Evolutionary conservation across 1,284 basidiomycete species (phyloP).

Genomic region (Moesziomyces antarcticus): DNA sequence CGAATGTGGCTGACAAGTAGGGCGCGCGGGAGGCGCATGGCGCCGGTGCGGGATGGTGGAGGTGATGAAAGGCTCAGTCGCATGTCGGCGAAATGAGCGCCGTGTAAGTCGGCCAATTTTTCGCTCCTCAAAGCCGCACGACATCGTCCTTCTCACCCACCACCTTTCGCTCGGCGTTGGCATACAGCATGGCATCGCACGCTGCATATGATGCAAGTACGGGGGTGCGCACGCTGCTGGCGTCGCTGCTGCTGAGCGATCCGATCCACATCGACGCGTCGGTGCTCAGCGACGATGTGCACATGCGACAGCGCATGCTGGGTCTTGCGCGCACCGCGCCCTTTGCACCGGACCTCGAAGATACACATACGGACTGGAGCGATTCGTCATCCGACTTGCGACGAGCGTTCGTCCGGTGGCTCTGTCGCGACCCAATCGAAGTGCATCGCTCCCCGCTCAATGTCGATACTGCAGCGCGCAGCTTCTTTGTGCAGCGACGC

Average conservation of each 20-base stretch:
- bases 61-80: neutral
- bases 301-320: constrained; percentile 37
- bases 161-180: neutral
- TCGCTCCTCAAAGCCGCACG: neutral
- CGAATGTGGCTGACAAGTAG: neutral
- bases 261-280: neutral
- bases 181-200: no score
- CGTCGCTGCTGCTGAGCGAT: neutral
- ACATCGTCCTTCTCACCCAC: neutral
- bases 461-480: accelerated
- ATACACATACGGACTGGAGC: neutral
- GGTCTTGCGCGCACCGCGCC: constrained; percentile 12
- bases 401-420: constrained; percentile 3
- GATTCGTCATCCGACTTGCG: constrained; percentile 1
- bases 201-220: no score
- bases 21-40: neutral
- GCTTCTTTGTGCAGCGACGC: constrained; percentile 3
- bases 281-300: constrained; percentile 11
- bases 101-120: constrained; percentile 5
- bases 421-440: constrained; percentile 31
- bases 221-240: neutral
- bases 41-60: neutral
- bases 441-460: neutral
- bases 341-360: constrained; percentile 17
- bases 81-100: constrained; percentile 17